phyloP scores from a whole-genome alignment of 1,139 yeast species.

The Suhomyces panamericanus region DNA sequence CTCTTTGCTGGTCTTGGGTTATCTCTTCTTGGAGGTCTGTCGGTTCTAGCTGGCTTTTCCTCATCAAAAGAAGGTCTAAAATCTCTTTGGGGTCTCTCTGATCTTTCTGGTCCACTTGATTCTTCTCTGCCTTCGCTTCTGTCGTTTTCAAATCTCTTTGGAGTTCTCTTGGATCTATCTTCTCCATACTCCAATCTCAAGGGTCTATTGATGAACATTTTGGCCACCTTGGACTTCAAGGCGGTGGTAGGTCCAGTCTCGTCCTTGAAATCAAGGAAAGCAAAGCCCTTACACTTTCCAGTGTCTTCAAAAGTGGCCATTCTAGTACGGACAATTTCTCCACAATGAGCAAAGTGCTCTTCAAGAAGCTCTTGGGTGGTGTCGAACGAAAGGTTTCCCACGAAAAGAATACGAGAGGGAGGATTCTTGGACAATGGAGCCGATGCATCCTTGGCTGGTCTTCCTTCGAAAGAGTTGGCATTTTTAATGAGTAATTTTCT shows the following conservation, averaged over 20 bases:
- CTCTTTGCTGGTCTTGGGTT: conserved; percentile 20
- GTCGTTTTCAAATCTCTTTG: conserved; percentile 25
- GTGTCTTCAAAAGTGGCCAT: conserved; percentile 97
- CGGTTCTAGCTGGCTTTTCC: conserved; percentile 1
- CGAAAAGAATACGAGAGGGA: conserved; percentile 85
- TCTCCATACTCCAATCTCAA: conserved; percentile 92
- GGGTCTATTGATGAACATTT: conserved; percentile 68
- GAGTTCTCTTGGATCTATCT: conserved; percentile 81
- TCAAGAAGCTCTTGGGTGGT: conserved; percentile 80
- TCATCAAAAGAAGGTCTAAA: background rate
- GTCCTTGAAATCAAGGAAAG: conserved; percentile 83
- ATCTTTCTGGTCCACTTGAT: conserved; percentile 36
- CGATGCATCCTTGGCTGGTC: conserved; percentile 63
- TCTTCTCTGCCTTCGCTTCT: conserved; percentile 32
- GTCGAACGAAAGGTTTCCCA: conserved; percentile 91
- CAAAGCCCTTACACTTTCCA: conserved; percentile 96
- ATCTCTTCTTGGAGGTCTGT: conserved; percentile 2
- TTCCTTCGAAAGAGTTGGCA: conserved; percentile 80
- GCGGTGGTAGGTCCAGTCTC: conserved; percentile 84
- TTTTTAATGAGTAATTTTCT: conserved; percentile 83
- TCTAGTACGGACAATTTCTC: conserved; percentile 76
- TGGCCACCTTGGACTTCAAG: conserved; percentile 68
- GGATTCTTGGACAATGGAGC: conserved; percentile 64
- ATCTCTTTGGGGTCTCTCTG: conserved; percentile 12
- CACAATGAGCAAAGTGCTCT: conserved; percentile 75